Conservation (phyloP, 192 early-diverging fungal species). For the Coemansia sp. region DNA sequence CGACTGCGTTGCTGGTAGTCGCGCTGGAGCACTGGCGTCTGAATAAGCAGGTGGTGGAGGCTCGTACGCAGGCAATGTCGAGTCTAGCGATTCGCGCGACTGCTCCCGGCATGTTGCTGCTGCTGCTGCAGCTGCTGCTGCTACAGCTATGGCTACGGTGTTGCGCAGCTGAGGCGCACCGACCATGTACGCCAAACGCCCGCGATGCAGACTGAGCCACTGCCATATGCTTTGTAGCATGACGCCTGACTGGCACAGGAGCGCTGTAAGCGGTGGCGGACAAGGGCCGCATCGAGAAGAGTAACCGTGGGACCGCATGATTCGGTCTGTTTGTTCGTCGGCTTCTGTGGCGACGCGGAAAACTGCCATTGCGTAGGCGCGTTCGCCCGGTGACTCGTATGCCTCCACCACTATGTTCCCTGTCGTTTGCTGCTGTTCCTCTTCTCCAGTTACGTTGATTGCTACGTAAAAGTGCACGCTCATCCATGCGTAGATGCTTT, state of each 20-base stretch:
- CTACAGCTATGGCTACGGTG: background rate
- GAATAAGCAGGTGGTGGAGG: slow-evolving; percentile 13
- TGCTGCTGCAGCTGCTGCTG: background rate
- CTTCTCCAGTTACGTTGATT: background rate
- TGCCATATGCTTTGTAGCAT: slow-evolving; percentile 46
- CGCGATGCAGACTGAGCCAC: slow-evolving; percentile 40
- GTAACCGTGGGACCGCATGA: slow-evolving; percentile 30
- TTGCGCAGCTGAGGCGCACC: slow-evolving; percentile 27
- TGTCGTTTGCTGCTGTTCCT: background rate
- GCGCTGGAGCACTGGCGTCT: background rate
- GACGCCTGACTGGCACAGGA: slow-evolving; percentile 31
- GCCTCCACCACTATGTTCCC: slow-evolving; percentile 44
- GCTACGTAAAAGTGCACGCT: slow-evolving; percentile 36
- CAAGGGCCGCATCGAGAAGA: slow-evolving; percentile 17
- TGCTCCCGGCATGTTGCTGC: background rate
- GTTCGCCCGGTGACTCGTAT: slow-evolving; percentile 17
- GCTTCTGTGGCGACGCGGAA: slow-evolving; percentile 22
- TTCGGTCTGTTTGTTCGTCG: slow-evolving; percentile 26
- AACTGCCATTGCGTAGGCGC: slow-evolving; percentile 32
- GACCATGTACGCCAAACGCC: slow-evolving; percentile 29
- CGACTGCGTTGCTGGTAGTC: background rate
- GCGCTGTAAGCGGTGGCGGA: slow-evolving; percentile 30
- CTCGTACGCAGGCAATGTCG: slow-evolving; percentile 34
- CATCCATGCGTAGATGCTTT: slow-evolving; percentile 36
- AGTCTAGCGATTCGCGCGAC: slow-evolving; percentile 33